A percentile compares a stretch with the other conserved stretches of the same genome.
These are phyloP conservation scores for Chaetomium sp. DNA, from an alignment of 2,329 filamentous ascomycete species.

Conservation along the genomic window DNA sequence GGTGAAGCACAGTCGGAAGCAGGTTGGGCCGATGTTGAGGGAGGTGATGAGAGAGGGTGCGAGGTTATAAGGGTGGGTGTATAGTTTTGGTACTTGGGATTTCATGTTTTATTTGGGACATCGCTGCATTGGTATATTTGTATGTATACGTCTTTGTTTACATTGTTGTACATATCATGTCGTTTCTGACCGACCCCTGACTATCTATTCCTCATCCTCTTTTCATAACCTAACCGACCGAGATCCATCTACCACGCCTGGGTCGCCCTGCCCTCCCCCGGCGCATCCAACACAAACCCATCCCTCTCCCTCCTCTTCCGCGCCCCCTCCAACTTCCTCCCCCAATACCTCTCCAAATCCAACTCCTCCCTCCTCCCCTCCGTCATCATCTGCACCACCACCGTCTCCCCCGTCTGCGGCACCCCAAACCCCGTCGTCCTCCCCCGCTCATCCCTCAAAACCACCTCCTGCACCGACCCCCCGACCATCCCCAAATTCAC, in stretches of 20 bases:
- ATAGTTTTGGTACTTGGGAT: neutral
- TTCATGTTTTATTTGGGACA: neutral
- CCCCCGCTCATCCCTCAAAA: conserved; percentile 41
- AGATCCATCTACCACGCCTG: no score
- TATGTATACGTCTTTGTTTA: neutral
- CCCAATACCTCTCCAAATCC: conserved; percentile 49
- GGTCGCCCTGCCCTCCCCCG: no score
- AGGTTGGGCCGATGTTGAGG: conserved; percentile 61
- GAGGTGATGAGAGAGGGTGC: conserved; percentile 41
- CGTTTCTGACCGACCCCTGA: no score
- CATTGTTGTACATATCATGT: no score
- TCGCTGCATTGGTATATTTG: no score
- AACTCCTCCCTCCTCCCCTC: conserved; percentile 47
- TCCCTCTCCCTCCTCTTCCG: neutral
- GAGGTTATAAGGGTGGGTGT: conserved; percentile 17
- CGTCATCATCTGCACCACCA: conserved; percentile 54
- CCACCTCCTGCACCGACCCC: conserved; percentile 41
- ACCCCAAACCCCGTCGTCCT: conserved; percentile 72
- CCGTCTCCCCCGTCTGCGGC: conserved; percentile 41
- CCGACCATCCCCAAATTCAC: conserved; percentile 75
- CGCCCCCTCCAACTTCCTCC: conserved; percentile 32
- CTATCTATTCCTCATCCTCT: no score
- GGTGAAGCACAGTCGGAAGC: conserved; percentile 57
- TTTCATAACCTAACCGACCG: no score
- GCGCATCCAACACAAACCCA: no score